Evolutionary conservation across 441 rosid genomes (phyloP).

Genomic region (Mallotus japonicus): DNA sequence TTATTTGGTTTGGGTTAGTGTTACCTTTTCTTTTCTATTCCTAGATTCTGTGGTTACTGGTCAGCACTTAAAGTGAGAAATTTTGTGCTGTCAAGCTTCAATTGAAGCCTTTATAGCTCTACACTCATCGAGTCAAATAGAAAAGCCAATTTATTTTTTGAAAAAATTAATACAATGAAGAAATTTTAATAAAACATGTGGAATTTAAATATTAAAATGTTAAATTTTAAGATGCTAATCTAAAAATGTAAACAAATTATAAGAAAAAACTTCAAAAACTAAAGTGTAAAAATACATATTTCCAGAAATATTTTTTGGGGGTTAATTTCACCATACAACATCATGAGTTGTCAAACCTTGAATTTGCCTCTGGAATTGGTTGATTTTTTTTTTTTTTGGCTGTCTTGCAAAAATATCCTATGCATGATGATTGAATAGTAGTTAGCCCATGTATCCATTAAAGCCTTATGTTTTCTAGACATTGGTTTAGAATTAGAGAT

Average conservation of each 20-base stretch:
- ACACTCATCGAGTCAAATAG: too few relatives aligned
- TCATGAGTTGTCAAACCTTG: not conserved
- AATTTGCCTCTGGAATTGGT: not conserved
- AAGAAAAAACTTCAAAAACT: too few relatives aligned
- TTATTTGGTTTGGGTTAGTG: conserved; percentile 4
- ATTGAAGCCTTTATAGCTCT: not conserved
- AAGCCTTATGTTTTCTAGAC: conserved; percentile 2
- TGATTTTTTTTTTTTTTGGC: not conserved
- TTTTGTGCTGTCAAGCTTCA: not conserved
- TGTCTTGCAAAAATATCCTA: not conserved
- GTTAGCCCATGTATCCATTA: not conserved
- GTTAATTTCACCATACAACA: too few relatives aligned
- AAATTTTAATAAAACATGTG: too few relatives aligned
- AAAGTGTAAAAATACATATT: too few relatives aligned
- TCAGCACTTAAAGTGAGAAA: not conserved
- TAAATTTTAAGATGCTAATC: too few relatives aligned
- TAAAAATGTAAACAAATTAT: too few relatives aligned
- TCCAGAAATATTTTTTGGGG: too few relatives aligned
- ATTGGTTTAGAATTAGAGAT: not conserved
- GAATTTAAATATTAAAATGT: too few relatives aligned
- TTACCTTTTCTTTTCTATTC: not conserved
- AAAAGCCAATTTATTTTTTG: not conserved
- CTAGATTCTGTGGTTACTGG: not conserved
- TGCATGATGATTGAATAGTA: conserved; percentile 8
- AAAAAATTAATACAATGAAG: not conserved